Conservation (phyloP, 257 asterid genomes). For the Rauvolfia tetraphylla region DNA sequence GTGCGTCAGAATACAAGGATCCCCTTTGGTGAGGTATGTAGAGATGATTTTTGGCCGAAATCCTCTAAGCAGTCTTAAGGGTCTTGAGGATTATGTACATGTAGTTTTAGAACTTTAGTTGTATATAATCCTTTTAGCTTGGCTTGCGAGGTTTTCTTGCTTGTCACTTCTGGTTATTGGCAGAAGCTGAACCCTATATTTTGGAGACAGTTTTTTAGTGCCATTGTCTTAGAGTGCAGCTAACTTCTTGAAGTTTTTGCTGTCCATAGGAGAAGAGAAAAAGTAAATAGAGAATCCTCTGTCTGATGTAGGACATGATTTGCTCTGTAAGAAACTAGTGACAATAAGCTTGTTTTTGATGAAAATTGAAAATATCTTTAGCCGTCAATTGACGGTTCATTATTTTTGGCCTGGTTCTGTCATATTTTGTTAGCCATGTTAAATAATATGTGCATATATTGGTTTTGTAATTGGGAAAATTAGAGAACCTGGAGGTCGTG, state of each 20-base stretch:
- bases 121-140: background rate
- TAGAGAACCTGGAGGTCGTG: background rate
- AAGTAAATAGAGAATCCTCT: background rate
- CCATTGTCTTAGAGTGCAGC: background rate
- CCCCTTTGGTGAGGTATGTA: slow-evolving; percentile 83
- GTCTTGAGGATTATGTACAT: background rate
- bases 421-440: background rate
- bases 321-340: background rate
- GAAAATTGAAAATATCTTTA: background rate
- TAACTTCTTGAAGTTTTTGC: background rate
- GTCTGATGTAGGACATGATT: background rate
- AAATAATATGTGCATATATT: background rate
- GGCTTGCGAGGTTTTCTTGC: background rate
- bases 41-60: background rate
- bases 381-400: background rate
- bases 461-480: slow-evolving; percentile 5
- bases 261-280: background rate
- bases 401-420: background rate
- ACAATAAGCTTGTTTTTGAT: background rate
- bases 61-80: background rate
- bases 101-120: background rate
- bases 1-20: slow-evolving; percentile 88
- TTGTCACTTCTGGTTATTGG: background rate
- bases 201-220: background rate
- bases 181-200: background rate